A percentile compares a stretch with the other conserved stretches of the same genome.
These are phyloP conservation scores for Anisodus acutangulus DNA, from an alignment of 257 asterid genomes.

Conservation along the genomic window DNA sequence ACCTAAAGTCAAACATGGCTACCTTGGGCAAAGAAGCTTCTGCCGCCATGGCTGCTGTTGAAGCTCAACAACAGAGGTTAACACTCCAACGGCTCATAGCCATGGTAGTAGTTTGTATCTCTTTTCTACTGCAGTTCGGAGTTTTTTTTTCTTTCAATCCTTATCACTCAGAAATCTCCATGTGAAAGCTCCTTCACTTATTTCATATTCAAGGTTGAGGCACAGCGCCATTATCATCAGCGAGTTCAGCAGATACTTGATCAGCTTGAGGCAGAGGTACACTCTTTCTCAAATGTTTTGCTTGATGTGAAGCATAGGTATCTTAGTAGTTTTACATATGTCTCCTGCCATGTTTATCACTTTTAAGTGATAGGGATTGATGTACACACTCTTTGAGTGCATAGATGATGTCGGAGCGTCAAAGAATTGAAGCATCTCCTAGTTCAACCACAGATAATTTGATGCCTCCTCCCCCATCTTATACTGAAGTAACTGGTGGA, in stretches of 20 bases:
- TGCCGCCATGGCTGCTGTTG: slow-evolving; percentile 72
- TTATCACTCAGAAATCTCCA: not conserved
- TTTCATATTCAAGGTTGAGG: slow-evolving; percentile 59
- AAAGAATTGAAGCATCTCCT: slow-evolving; percentile 48
- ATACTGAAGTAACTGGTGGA: slow-evolving; percentile 39
- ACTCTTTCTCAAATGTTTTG: not conserved
- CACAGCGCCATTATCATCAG: slow-evolving; percentile 65
- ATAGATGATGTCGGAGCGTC: slow-evolving; percentile 71
- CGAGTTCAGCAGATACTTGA: slow-evolving; percentile 63
- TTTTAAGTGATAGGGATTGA: slow-evolving; percentile 8
- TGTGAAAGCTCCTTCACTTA: slow-evolving; percentile 24
- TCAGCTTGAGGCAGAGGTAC: slow-evolving; percentile 76
- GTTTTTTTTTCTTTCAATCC: not conserved
- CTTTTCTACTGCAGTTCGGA: not conserved
- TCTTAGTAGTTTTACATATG: no score
- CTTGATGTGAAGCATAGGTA: not conserved
- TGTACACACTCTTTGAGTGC: slow-evolving; percentile 11
- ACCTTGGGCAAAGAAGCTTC: slow-evolving; percentile 67
- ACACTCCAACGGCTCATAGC: slow-evolving; percentile 64
- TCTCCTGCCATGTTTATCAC: not conserved
- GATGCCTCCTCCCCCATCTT: slow-evolving; percentile 46
- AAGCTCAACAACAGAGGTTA: slow-evolving; percentile 67
- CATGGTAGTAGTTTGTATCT: slow-evolving; percentile 49
- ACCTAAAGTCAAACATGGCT: slow-evolving; percentile 64
- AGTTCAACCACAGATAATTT: slow-evolving; percentile 37